These are phyloP conservation scores for Podospora bellae-mahoneyi DNA, from an alignment of 495 filamentous ascomycete species.

Conservation along the genomic window DNA sequence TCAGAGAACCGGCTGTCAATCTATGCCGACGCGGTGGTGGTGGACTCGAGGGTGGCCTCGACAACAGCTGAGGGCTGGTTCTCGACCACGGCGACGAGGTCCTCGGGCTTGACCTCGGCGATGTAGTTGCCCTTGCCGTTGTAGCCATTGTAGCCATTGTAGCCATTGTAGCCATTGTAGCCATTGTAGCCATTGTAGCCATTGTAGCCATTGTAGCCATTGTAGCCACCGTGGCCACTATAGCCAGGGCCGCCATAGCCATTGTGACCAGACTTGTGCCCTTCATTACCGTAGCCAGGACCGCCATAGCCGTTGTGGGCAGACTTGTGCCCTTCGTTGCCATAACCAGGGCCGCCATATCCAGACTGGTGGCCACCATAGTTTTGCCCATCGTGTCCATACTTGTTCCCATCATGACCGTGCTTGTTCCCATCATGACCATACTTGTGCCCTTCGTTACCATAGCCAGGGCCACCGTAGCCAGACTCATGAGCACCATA, in stretches of 20 bases:
- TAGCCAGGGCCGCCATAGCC: constrained; percentile 1
- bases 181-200: constrained; percentile 6
- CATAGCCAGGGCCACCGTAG: constrained; percentile 7
- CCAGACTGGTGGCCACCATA: too few species aligned
- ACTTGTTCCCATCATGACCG: too few species aligned
- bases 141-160: background rate
- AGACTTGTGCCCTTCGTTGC: too few species aligned
- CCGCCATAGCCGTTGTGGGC: background rate
- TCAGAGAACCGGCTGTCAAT: background rate
- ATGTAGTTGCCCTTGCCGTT: constrained; percentile 2
- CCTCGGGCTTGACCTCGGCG: background rate
- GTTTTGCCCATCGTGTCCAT: too few species aligned
- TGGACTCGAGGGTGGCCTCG: background rate
- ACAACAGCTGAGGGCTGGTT: background rate
- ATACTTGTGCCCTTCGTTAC: constrained; percentile 8
- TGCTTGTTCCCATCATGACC: too few species aligned
- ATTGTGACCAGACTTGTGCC: background rate
- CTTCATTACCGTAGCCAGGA: constrained; percentile 1
- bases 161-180: constrained; percentile 1
- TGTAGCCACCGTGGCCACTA: background rate
- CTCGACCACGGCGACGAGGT: background rate
- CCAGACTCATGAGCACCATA: background rate
- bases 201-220: background rate
- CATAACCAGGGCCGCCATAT: too few species aligned
- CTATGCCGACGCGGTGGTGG: background rate